Percentiles rank a stretch among this genome's conserved stretches.
These are phyloP conservation scores for Pythium apleroticum DNA, from an alignment of 352 stramenopile genomes.

Conservation along the genomic window DNA sequence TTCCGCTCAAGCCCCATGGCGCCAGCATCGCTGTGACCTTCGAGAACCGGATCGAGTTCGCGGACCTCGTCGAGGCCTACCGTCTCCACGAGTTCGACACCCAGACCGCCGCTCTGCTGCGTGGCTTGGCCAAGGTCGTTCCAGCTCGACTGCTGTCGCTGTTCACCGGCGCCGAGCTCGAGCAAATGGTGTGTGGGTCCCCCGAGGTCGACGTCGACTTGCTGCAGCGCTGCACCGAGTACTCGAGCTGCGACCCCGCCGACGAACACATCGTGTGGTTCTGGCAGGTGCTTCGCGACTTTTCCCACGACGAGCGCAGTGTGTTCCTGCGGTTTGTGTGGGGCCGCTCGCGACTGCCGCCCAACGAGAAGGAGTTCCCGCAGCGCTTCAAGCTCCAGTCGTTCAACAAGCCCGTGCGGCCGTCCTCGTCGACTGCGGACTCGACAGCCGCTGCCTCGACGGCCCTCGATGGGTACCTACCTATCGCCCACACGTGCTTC, in stretches of 20 bases:
- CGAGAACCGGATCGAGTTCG: constrained; percentile 72
- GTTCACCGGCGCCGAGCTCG: constrained; percentile 80
- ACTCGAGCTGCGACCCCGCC: constrained; percentile 69
- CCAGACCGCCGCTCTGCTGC: constrained; percentile 45
- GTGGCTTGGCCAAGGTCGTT: constrained; percentile 76
- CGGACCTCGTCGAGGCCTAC: constrained; percentile 77
- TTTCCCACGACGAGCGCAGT: constrained; percentile 82
- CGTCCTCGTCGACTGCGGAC: not conserved
- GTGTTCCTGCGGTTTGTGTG: constrained; percentile 92
- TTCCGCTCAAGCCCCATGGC: constrained; percentile 74
- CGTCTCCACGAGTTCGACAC: constrained; percentile 78
- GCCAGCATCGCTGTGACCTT: constrained; percentile 74
- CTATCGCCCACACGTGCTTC: constrained; percentile 98
- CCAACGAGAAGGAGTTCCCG: constrained; percentile 78
- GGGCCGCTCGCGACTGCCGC: constrained; percentile 87
- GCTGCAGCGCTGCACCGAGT: constrained; percentile 83
- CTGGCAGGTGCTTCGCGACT: constrained; percentile 75
- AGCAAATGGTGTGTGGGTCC: constrained; percentile 83
- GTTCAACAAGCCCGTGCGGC: constrained; percentile 55
- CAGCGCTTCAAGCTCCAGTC: constrained; percentile 92
- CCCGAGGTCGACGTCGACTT: constrained; percentile 83
- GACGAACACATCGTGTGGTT: constrained; percentile 88
- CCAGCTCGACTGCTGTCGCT: constrained; percentile 67
- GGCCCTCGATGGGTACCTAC: constrained; percentile 86
- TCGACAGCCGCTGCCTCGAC: not conserved